Percentiles rank a stretch among this genome's conserved stretches.
Evolutionary conservation across 306 rosid genomes (phyloP).

Genomic region (Cercis canadensis): DNA sequence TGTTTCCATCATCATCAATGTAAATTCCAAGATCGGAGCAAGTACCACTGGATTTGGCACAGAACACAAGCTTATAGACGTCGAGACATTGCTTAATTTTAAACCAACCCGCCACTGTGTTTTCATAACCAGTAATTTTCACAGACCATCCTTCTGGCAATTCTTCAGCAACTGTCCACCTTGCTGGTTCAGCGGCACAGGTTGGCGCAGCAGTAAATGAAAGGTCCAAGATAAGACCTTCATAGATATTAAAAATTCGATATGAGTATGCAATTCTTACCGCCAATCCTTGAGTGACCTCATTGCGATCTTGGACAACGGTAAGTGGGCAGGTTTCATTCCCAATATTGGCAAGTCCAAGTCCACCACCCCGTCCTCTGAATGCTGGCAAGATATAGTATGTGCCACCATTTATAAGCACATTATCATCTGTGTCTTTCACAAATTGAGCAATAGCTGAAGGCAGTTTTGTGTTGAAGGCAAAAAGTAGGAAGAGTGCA

Average conservation of each 20-base stretch:
- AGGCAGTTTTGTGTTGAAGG: background rate
- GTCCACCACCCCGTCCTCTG: background rate
- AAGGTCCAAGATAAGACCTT: background rate
- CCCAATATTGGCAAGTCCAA: background rate
- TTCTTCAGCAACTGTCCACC: background rate
- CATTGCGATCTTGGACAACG: background rate
- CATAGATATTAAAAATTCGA: background rate
- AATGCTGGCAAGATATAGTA: background rate
- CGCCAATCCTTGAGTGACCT: background rate
- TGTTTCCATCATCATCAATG: no score
- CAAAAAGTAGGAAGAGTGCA: background rate
- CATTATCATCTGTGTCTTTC: background rate
- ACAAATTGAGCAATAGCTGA: background rate
- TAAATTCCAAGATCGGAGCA: background rate
- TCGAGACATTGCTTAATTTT: background rate
- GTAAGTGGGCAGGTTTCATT: constrained; percentile 17
- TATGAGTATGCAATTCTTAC: background rate
- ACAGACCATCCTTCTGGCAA: background rate
- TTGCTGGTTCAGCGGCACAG: background rate
- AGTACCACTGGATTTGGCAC: background rate
- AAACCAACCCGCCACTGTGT: background rate
- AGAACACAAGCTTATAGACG: background rate
- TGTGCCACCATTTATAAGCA: background rate
- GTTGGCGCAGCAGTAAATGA: background rate
- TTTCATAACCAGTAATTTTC: background rate